Base-by-base conservation (phyloP, 2,329 filamentous ascomycete species). In the Colletotrichum horii region DNA sequence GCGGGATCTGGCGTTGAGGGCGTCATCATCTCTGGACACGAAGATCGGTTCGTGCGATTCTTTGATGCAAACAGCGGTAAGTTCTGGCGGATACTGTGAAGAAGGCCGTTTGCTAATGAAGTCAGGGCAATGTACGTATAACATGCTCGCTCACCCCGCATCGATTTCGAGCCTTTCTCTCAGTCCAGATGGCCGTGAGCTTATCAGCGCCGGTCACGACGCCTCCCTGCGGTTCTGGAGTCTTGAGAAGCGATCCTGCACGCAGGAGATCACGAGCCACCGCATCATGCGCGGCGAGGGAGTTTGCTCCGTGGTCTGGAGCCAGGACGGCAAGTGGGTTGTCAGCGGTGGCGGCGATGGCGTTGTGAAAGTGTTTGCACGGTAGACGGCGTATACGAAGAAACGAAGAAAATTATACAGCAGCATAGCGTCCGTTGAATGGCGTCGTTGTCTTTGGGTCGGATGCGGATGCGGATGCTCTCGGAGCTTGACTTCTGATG, bases 61-160 rank as follows among this genome's bases (percentile, higher is more conserved):
- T 99, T 98, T 84, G 97, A 99, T 88, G 97, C 97, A 77, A 98
- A 99, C 83, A 98, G 95, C 86, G 97, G 97, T 98, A 94, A 85
- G 95, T 91, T 56, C 38, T 61, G 32, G 11, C 8, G 24, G 7
- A 16, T 67, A 8, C 19, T 43, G 62, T 8, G 24, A 8, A 22
- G 16, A 7, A n/a, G 34, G 30, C 24, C 30, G 11, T 12, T 38
- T 64, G 15, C 60, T 66, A 58, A 74, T 11, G 62, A 43, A 34
- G 16, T 19, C 34, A 98, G 97, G 97, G 73, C 97, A 99, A 95
- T 98, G 96, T 87, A 98, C 97, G 78, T 99, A 99, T 86, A 97
- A 94, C 81, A 99, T 99, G 97, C 92, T 98, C 75, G 97, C 97
- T 8, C 97, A 99, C 80, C 96, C 97, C 1, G 94, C 96, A 4